Base-by-base conservation (phyloP, 352 stramenopile genomes). In the Globisporangium parvum region DNA sequence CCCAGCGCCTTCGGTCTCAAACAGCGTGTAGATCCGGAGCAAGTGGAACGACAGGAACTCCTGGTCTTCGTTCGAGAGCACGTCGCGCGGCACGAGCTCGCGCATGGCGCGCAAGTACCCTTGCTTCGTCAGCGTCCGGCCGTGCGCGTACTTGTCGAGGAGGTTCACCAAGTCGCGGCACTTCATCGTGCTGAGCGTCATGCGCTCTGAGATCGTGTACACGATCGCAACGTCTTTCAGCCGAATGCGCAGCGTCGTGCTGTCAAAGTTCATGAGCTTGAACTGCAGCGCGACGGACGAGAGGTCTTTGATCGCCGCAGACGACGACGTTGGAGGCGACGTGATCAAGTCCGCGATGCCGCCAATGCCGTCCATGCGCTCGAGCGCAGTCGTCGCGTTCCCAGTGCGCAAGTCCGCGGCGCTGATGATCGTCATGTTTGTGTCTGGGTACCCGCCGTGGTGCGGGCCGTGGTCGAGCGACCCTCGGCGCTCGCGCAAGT, bases 1-100 rank as follows among this genome's bases (percentile, higher is more conserved):
- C 2, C 75, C 47, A 2, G 77, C 69, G 20, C 78, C 86, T 51
- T 93, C 82, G 10, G 69, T 88, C 55, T 95, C 85, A 53, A 91
- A 95, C 6, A 95, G 59, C 1, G 81, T 84, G 57, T 87, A 95
- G 15, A 95, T 83, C 0, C 82, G 78, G 14, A 95, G 65, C 51
- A 95, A 64, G 42, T 95, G 85, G 48, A 93, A 95, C 18, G 82
- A 93, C 31, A 95, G 54, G 33, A 95, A 93, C 53, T 95, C 85
- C 51, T 95, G 85, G 41, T 95, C 85, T 57, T 95, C 85, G 49
- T 89, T 93, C 9, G 79, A 83, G 14, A 95, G 61, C 40, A 71
- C 65, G 40, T 86, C 80, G 31, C 75, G 74, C 4, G 85, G 81
- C 0, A 92, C 85, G 3, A 92, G 65, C 35, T 87, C 70, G 6